These are phyloP conservation scores for Globisporangium nagaii DNA, from an alignment of 352 stramenopile genomes.

Conservation along the genomic window DNA sequence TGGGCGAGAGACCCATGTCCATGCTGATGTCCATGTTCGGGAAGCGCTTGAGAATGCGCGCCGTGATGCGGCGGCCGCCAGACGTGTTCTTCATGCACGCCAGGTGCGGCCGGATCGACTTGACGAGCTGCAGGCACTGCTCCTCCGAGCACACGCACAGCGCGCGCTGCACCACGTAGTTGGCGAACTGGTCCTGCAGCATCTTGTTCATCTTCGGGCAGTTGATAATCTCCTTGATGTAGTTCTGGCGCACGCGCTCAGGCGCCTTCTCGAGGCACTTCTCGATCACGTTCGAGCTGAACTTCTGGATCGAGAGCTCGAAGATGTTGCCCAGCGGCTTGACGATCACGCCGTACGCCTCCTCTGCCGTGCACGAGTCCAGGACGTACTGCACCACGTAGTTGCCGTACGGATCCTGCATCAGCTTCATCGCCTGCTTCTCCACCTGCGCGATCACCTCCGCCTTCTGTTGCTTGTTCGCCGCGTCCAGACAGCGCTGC, in stretches of 20 bases:
- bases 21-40: slow-evolving; percentile 91
- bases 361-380: slow-evolving; percentile 79
- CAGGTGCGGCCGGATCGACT: slow-evolving; percentile 96
- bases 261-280: slow-evolving; percentile 96
- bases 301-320: slow-evolving; percentile 97
- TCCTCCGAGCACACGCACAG: slow-evolving; percentile 93
- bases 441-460: slow-evolving; percentile 93
- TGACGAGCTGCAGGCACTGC: slow-evolving; percentile 92
- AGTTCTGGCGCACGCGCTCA: slow-evolving; percentile 62
- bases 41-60: slow-evolving; percentile 96
- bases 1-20: slow-evolving; percentile 40
- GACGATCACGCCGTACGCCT: slow-evolving; percentile 75
- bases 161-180: slow-evolving; percentile 98
- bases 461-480: slow-evolving; percentile 81
- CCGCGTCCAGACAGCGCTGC: slow-evolving; percentile 94
- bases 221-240: slow-evolving; percentile 70
- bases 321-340: slow-evolving; percentile 90
- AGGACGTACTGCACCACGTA: slow-evolving; percentile 92
- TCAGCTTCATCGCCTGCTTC: slow-evolving; percentile 95
- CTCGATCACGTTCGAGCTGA: slow-evolving; percentile 98
- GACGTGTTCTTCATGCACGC: slow-evolving; percentile 92
- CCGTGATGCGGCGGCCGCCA: slow-evolving; percentile 91
- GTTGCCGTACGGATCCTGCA: slow-evolving; percentile 91
- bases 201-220: slow-evolving; percentile 90
- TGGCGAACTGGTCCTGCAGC: slow-evolving; percentile 97